Percentiles rank a stretch among this genome's conserved stretches.
Conservation (phyloP, 768 basidiomycete species). For the Calocybe indica region DNA sequence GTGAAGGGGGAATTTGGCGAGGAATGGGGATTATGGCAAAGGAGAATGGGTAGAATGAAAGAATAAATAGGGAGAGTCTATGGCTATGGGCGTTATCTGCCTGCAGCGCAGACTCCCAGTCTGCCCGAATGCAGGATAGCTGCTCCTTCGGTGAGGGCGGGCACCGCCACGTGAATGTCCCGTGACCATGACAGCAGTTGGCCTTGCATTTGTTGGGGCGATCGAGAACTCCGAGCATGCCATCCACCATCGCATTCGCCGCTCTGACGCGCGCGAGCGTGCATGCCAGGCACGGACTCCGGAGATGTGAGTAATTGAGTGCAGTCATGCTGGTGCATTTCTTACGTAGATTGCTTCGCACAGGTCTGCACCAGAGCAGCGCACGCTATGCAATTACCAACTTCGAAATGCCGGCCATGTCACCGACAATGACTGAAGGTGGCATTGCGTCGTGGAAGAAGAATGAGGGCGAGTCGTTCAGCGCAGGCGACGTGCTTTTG, state of each 20-base stretch:
- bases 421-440: slow-evolving; percentile 94
- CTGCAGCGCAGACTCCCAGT: too few species aligned
- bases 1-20: too few species aligned
- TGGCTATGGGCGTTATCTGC: too few species aligned
- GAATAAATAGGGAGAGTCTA: too few species aligned
- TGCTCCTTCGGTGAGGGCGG: too few species aligned
- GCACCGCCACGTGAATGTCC: too few species aligned
- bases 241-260: slow-evolving; percentile 7
- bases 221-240: slow-evolving; percentile 13
- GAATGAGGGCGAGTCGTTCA: slow-evolving; percentile 74
- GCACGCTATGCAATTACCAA: slow-evolving; percentile 59
- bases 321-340: neutral
- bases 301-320: slow-evolving; percentile 10
- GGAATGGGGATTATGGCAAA: too few species aligned
- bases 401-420: slow-evolving; percentile 95
- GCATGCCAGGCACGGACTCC: neutral
- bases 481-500: slow-evolving; percentile 78
- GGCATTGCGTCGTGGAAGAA: slow-evolving; percentile 91
- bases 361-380: slow-evolving; percentile 51
- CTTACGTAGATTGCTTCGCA: slow-evolving; percentile 4
- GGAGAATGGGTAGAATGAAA: too few species aligned
- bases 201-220: neutral
- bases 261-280: slow-evolving; percentile 6
- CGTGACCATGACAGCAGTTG: too few species aligned
- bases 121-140: too few species aligned